phyloP scores from a whole-genome alignment of 768 basidiomycete genomes.

The Tylopilus sp. region DNA sequence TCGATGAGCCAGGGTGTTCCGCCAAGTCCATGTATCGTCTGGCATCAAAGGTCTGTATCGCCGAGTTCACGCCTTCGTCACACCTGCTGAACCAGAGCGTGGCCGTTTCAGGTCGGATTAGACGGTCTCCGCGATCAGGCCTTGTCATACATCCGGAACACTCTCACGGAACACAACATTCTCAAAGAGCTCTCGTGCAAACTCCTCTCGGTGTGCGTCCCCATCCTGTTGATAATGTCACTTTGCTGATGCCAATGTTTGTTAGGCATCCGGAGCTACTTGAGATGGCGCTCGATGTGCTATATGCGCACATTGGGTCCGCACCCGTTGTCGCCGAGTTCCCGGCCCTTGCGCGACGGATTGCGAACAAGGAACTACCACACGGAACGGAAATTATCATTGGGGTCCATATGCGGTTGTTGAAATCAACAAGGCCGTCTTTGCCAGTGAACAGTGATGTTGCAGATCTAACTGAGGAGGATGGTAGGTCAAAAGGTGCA shows the following conservation, averaged over 20 bases:
- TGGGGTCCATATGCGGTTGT: no score
- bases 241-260: no score
- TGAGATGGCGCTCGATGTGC: neutral
- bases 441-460: no score
- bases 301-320: neutral
- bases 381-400: no score
- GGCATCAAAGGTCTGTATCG: constrained; percentile 33
- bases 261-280: neutral
- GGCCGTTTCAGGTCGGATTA: constrained; percentile 15
- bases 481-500: no score
- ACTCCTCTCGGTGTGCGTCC: constrained; percentile 9
- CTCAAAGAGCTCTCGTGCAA: constrained; percentile 21
- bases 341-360: neutral
- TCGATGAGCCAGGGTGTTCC: constrained; percentile 26
- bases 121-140: constrained; percentile 18
- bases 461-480: no score
- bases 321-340: neutral
- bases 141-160: constrained; percentile 10
- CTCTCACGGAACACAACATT: constrained; percentile 23
- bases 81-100: no score
- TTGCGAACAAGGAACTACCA: neutral
- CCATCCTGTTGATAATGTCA: neutral
- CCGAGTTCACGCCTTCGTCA: no score
- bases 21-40: constrained; percentile 47
- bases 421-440: no score